Evolutionary conservation across 345 rosid species (phyloP), one percentile per base, ranked within the genome.

Genomic region (Anastatica hierochuntica): DNA sequence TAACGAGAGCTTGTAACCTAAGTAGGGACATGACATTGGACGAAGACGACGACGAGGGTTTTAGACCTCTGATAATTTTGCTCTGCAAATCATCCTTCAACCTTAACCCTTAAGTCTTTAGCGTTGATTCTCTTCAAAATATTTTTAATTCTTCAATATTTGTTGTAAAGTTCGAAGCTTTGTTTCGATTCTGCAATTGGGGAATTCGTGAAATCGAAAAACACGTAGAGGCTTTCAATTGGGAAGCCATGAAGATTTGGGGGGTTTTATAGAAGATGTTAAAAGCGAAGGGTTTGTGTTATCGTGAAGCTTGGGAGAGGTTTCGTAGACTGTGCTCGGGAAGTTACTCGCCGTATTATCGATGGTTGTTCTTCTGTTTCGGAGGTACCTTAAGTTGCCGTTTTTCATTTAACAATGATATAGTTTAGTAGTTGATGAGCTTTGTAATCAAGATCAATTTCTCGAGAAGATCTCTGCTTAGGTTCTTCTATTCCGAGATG

Each of bases 401-500:
- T 78, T 78, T 73, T 15, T 73, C 76, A 11, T 10, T 33, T 30
- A 8, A 16, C 13, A 64, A 63, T 31, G 85, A n/a, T n/a, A n/a
- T n/a, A 60, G 47, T 58, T 71, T 73, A 29, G 26, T 80, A 54
- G 41, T 85, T 33, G 56, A 64, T 54, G 76, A 45, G 56, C 61
- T 79, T 40, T 73, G 46, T 42, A 72, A 15, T 7, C 70, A 62
- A 63, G 74, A 62, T 19, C 60, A 58, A 49, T 73, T 72, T 67
- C 60, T 66, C 39, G 88, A 79, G 98, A 52, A 77, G 96, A 76
- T 75, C 96, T 58, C 70, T 87, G 13, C 18, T 90, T 50, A 90
- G 95, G 97, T 75, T 76, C 70, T 75, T 90, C 67, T 90, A 87
- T 60, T 33, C 70, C 3, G 81, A 90, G 77, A 74, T 90, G 66